These are phyloP conservation scores for Lachnellula willkommii DNA, from an alignment of 2,329 filamentous ascomycete genomes.

Conservation along the genomic window DNA sequence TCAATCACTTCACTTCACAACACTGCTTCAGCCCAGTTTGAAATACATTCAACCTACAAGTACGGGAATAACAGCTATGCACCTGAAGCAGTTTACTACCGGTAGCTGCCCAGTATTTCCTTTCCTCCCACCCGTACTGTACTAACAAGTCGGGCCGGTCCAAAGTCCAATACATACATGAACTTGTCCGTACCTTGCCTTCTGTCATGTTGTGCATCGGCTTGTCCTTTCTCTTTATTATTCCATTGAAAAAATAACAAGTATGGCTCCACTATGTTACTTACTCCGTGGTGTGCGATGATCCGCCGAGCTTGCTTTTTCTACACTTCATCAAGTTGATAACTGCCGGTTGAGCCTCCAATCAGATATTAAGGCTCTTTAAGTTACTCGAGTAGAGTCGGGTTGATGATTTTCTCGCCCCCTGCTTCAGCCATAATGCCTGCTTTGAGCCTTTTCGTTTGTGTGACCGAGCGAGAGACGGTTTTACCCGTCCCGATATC, in stretches of 20 bases:
- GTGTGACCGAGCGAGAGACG: background rate
- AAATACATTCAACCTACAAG: background rate
- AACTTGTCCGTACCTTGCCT: background rate
- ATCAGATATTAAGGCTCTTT: background rate
- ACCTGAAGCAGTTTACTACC: background rate
- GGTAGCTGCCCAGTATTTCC: background rate
- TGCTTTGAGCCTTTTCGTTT: slow-evolving; percentile 7
- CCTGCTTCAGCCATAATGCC: slow-evolving; percentile 1
- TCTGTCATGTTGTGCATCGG: background rate
- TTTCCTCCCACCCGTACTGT: too few relatives aligned
- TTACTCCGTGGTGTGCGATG: background rate
- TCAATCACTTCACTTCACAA: too few relatives aligned
- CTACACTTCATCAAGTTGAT: too few relatives aligned
- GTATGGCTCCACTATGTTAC: background rate
- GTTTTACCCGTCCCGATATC: background rate
- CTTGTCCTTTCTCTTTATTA: background rate
- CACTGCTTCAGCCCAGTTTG: slow-evolving; percentile 2
- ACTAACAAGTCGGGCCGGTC: too few relatives aligned
- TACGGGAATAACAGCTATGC: background rate
- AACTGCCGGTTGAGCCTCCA: background rate
- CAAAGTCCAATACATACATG: background rate
- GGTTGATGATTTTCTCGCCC: background rate
- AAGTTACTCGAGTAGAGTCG: background rate
- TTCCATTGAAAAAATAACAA: background rate
- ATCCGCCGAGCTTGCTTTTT: background rate